Conservation (phyloP, 2,329 filamentous ascomycete genomes). For the Ilyonectria sp. region DNA sequence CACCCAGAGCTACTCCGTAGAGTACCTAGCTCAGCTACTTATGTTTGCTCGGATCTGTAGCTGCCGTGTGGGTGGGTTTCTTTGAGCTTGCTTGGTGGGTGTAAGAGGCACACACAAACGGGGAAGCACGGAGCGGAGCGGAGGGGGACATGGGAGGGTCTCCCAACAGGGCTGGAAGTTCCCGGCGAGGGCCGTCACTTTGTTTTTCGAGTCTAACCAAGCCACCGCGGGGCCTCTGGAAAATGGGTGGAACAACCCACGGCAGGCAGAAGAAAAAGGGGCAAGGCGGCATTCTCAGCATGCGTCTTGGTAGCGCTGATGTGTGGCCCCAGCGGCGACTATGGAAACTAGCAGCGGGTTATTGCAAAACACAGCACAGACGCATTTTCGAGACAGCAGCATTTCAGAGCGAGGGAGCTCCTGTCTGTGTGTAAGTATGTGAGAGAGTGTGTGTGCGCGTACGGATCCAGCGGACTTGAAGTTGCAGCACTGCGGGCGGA, state of each 20-base stretch:
- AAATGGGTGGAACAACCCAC: slow-evolving; percentile 20
- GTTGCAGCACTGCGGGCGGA: slow-evolving; percentile 1
- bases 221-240: slow-evolving; percentile 1
- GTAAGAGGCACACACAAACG: slow-evolving; percentile 2
- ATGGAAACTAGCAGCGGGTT: not conserved
- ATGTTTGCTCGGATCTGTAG: not conserved
- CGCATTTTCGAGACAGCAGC: slow-evolving; percentile 12
- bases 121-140: slow-evolving; percentile 16
- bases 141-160: not conserved
- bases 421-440: too few species aligned
- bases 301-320: not conserved
- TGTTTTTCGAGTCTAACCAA: slow-evolving; percentile 16
- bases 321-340: not conserved
- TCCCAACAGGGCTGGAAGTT: slow-evolving; percentile 10
- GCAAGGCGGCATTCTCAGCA: slow-evolving; percentile 1
- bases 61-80: not conserved
- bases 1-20: not conserved
- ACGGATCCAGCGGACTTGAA: not conserved
- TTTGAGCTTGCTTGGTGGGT: not conserved
- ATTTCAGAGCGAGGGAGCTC: not conserved
- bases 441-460: too few species aligned
- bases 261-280: slow-evolving; percentile 12
- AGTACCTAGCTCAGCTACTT: not conserved
- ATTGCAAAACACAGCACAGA: slow-evolving; percentile 11
- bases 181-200: slow-evolving; percentile 11